Evolutionary conservation across 179 eudicot genomes (phyloP), one percentile per base, ranked within the genome.

Genomic region (Silene coronaria): DNA sequence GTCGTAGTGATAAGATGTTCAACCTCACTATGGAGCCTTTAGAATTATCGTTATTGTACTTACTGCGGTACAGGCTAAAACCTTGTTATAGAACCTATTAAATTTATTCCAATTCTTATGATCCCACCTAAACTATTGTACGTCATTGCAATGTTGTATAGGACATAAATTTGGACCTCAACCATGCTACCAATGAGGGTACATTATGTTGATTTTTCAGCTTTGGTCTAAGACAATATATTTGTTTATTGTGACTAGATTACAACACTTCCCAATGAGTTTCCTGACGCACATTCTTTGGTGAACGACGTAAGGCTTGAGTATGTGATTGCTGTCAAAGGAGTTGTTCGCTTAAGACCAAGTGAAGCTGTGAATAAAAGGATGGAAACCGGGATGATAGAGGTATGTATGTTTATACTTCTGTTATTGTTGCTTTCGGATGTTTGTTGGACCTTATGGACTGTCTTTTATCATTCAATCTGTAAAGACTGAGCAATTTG

Each of bases 201-300:
- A 5, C 8, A 42, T 36, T 70, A 60, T 32, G 48, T 1, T 70
- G 21, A 22, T 10, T 61, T 63, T 34, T 69, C 23, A 16, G 10
- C 13, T 73, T 24, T 2, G 71, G 53, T 4, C 45, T 32, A 27
- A 70, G 30, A 70, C 63, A 1, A 28, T n/a, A 38, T n/a, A 10
- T 58, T 38, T 70, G 36, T 63, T 62, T 16, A 10, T 57, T 58
- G 62, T 81, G 58, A 64, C 38, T 80, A 93, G 98, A 82, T 90
- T 81, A 87, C 98, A 28, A 91, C 98, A n/a, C 91, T 93, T 63
- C 98, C 98, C 14, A 89, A 87, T 72, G 91, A 88, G 30, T 93
- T 87, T 59, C 97, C 98, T 11, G 93, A 91, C 62, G 98, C 96
- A 23, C 97, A 91, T 87, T 78, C 84, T 17, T 72, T 79, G 73